Percentiles rank a stretch among this genome's conserved stretches.
Evolutionary conservation across 257 asterid genomes (phyloP).

Genomic region (Rubia yunnanensis): DNA sequence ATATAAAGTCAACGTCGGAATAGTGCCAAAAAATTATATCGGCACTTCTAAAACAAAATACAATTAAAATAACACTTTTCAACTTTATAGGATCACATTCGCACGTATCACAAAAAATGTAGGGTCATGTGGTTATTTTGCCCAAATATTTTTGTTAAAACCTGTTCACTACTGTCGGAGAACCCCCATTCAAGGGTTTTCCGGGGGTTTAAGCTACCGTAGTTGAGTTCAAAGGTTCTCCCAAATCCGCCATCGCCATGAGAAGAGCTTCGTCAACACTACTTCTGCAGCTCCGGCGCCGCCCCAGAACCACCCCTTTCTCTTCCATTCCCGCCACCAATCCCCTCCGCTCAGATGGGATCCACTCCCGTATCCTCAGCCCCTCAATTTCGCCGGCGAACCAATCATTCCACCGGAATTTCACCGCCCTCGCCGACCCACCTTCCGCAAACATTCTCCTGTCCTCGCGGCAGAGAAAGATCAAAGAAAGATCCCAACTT

Average conservation of each 20-base stretch:
- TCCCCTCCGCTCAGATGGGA: constrained; percentile 4
- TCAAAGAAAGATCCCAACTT: constrained; percentile 48
- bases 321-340: constrained; percentile 19
- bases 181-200: constrained; percentile 22
- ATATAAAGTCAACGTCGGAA: no score
- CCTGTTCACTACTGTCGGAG: background rate
- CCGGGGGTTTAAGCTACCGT: constrained; percentile 18
- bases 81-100: no score
- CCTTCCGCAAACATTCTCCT: constrained; percentile 30
- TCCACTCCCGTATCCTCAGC: constrained; percentile 31
- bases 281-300: constrained; percentile 30
- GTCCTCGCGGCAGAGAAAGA: constrained; percentile 64
- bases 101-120: no score
- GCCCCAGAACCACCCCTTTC: constrained; percentile 18
- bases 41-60: no score
- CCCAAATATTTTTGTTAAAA: no score
- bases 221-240: background rate
- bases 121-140: no score
- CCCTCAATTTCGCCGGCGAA: constrained; percentile 17
- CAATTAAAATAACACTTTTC: no score
- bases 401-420: constrained; percentile 19
- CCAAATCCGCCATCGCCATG: constrained; percentile 47
- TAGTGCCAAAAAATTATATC: no score
- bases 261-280: constrained; percentile 52
- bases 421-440: constrained; percentile 40